phyloP scores from a whole-genome alignment of 352 stramenopile species.

The Globisporangium rhizosaccharum region DNA sequence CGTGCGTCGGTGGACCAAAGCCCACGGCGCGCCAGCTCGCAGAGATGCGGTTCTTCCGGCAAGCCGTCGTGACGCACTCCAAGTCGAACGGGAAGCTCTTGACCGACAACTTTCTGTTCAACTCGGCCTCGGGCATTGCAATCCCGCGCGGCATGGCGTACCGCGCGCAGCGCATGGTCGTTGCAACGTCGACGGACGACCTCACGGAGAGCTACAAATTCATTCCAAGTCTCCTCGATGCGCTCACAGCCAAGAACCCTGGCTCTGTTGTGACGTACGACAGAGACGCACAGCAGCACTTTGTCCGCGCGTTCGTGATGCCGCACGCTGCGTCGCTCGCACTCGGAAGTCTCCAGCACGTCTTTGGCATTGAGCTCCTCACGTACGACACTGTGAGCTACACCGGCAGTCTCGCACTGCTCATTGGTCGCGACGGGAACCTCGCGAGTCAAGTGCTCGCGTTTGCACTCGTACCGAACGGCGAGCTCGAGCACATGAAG shows the following conservation, averaged over 20 bases:
- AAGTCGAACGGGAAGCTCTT: conserved; percentile 73
- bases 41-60: conserved; percentile 78
- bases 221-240: conserved; percentile 64
- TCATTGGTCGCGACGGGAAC: conserved; percentile 64
- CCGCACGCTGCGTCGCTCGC: conserved; percentile 48
- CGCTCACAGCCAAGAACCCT: conserved; percentile 70
- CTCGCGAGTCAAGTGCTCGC: conserved; percentile 61
- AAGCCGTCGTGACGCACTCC: conserved; percentile 73
- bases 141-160: conserved; percentile 80
- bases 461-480: conserved; percentile 61
- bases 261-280: conserved; percentile 59
- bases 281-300: conserved; percentile 52
- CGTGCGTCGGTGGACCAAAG: conserved; percentile 51
- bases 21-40: conserved; percentile 71
- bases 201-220: conserved; percentile 84
- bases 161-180: conserved; percentile 63
- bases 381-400: conserved; percentile 68
- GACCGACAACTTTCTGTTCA: conserved; percentile 70
- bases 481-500: conserved; percentile 67
- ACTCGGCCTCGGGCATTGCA: conserved; percentile 69
- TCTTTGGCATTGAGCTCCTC: conserved; percentile 69
- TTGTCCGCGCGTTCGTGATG: conserved; percentile 74
- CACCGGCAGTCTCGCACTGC: conserved; percentile 46
- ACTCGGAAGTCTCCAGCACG: conserved; percentile 54
- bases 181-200: conserved; percentile 69